Base-by-base conservation (phyloP, 345 rosid genomes). In the Camelina neglecta region DNA sequence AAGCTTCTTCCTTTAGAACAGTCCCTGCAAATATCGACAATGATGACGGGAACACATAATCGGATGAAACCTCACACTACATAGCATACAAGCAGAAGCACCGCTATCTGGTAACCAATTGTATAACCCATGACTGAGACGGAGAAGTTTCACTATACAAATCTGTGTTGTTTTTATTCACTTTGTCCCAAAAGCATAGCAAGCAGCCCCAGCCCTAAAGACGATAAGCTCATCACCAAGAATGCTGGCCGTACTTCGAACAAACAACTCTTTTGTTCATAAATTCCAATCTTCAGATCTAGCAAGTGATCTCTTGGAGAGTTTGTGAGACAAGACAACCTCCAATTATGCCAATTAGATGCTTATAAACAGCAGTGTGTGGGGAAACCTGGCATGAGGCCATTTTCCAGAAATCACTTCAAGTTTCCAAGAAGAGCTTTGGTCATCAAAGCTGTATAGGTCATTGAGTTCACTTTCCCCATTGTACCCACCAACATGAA, bases 31-130 rank as follows among this genome's bases (percentile, higher is more conserved):
- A 77, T 83, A 94, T 67, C 98, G 84, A 73, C 97, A 94, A 78
- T 94, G 98, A 83, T 94, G 98, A 85, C 97, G 90, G 2, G 96
- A 88, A 75, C 96, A 87, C 89, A 94, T 84, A 26, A 94, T 90
- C 5, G 98, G 98, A 83, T 94, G 98, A 81, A 94, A 94, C 39
- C 95, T 86, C 20, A 85, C 86, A 13, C 86, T 78, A 75, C 98
- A 94, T 7, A 94, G 73, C 98, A 92, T 92, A 81, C 98, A 94
- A 47, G 93, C 78, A 68, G 93, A 85, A 69, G 98, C 92, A 80
- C 91, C 80, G 44, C 98, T 92, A 79, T 92, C 98, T 9, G 96
- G 83, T 53, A 94, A 60, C 98, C 98, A 90, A 77, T 75, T 89
- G 84, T 65, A 92, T 56, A 13, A 82, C 84, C 70, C 76, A 59